Conservation (phyloP, 306 rosid species). For the Cercis canadensis region DNA sequence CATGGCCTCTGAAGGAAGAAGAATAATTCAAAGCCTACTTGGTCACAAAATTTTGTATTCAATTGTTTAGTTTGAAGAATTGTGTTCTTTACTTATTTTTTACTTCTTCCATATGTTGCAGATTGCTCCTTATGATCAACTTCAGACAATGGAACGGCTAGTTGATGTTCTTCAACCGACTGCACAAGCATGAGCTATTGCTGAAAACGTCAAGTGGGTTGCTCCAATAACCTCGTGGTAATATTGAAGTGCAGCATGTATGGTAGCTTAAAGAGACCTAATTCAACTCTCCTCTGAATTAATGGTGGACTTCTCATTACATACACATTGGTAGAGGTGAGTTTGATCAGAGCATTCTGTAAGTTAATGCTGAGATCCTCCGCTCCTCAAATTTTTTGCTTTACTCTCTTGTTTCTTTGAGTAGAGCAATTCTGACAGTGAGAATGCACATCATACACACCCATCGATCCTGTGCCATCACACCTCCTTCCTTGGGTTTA, state of each 20-base stretch:
- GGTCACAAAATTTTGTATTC: background rate
- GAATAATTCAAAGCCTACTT: background rate
- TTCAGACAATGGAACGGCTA: slow-evolving; percentile 87
- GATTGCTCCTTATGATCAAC: slow-evolving; percentile 95
- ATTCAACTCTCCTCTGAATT: slow-evolving; percentile 12
- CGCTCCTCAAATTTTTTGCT: slow-evolving; percentile 9
- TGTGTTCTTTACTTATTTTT: slow-evolving; percentile 7
- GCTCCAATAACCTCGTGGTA: too few relatives aligned
- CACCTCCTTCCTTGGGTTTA: too few relatives aligned
- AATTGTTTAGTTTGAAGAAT: background rate
- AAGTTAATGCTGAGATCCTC: slow-evolving; percentile 10
- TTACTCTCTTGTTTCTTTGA: too few relatives aligned
- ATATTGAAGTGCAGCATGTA: slow-evolving; percentile 8
- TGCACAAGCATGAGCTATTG: slow-evolving; percentile 51
- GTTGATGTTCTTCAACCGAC: slow-evolving; percentile 59
- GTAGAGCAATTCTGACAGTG: slow-evolving; percentile 15
- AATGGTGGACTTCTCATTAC: background rate
- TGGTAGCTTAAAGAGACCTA: slow-evolving; percentile 12
- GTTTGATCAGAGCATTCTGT: slow-evolving; percentile 30
- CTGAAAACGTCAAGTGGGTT: slow-evolving; percentile 21
- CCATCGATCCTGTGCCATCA: too few relatives aligned
- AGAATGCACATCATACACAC: too few relatives aligned
- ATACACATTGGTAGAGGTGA: slow-evolving; percentile 28
- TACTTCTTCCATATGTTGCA: slow-evolving; percentile 46
- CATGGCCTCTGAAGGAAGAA: slow-evolving; percentile 1